These are phyloP conservation scores for Aureoboletus auriporus DNA, from an alignment of 768 basidiomycete genomes.

Conservation along the genomic window DNA sequence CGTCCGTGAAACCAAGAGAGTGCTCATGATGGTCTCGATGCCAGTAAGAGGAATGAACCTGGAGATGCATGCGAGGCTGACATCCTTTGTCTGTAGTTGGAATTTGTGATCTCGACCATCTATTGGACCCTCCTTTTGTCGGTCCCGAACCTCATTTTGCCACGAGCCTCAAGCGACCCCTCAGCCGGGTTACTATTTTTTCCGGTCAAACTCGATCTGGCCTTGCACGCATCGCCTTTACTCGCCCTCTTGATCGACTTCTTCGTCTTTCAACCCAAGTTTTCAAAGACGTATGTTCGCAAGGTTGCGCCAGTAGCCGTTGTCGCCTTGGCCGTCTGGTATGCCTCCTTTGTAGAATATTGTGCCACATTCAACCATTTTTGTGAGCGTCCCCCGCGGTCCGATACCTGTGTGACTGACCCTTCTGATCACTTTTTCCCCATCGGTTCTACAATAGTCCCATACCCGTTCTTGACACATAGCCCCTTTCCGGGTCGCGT, in stretches of 20 bases:
- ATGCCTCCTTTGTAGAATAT: conserved; percentile 64
- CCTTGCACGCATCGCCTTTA: conserved; percentile 63
- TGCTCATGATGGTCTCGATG: conserved; percentile 58
- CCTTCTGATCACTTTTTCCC: neutral
- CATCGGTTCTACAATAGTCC: conserved; percentile 42
- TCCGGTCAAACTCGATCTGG: conserved; percentile 55
- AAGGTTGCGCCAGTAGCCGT: conserved; percentile 15
- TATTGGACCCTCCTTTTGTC: conserved; percentile 66
- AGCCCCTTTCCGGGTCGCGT: conserved; percentile 49
- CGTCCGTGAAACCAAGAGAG: conserved; percentile 47
- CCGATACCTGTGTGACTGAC: neutral
- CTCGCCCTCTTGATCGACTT: conserved; percentile 62
- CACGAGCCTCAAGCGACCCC: neutral
- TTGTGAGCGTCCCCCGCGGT: conserved; percentile 40
- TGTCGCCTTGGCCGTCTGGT: conserved; percentile 39
- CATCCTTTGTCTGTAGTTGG: conserved; percentile 27
- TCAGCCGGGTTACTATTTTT: conserved; percentile 31
- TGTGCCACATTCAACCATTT: conserved; percentile 56
- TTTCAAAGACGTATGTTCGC: conserved; percentile 23
- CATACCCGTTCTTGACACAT: conserved; percentile 78
- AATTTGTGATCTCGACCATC: conserved; percentile 49
- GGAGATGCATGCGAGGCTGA: neutral
- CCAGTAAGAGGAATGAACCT: conserved; percentile 40
- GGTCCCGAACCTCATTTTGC: conserved; percentile 55
- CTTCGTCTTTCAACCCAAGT: conserved; percentile 59